Base-by-base conservation (phyloP, 805 yeast genomes). In the Hanseniaspora taiwanica region DNA sequence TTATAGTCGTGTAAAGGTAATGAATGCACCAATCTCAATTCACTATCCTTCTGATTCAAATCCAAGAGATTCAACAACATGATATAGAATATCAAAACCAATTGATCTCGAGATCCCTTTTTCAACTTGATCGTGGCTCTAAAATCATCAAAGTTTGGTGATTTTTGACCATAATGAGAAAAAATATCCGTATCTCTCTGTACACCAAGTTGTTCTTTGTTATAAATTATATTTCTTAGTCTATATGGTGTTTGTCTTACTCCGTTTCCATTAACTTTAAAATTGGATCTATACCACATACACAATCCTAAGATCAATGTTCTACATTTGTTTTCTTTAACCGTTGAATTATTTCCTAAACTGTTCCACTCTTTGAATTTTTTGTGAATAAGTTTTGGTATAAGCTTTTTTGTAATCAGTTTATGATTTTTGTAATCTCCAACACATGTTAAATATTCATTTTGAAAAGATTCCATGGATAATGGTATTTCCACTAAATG, bases 231-330 rank as follows among this genome's bases (percentile, higher is more conserved):
- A 34, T 43, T 39, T 23, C 45, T 38, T 8, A 48, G 20, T 14
- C 53, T 42, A 7, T 41, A 27, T 16, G 43, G 42, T 21, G 49
- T 48, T 32, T 54, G 60, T 14, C 60, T 40, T 21, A 52, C 51
- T 12, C 59, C 58, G 36, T 50, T 51, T 16, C 48, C 43, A 41
- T 54, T 52, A 9, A 53, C 46, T 35, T 49, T 42, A 33, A 48
- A 55, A 38, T 52, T 39, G 1, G 48, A 33, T 37, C 55, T 41
- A 39, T 48, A 55, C 60, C 60, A 55, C 18, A 40, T 35, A 1
- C 49, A 42, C 10, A 52, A 37, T 1, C 60, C 60, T 6, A 52
- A 27, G 5, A 54, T 23, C 7, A 52, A 27, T 1, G 55, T 53
- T 19, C 47, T 29, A 3, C 48, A 18, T 39, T 39, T 29, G 5